Evolutionary conservation across 192 early-diverging fungal species (phyloP).

Genomic region (Coemansia pectinata): DNA sequence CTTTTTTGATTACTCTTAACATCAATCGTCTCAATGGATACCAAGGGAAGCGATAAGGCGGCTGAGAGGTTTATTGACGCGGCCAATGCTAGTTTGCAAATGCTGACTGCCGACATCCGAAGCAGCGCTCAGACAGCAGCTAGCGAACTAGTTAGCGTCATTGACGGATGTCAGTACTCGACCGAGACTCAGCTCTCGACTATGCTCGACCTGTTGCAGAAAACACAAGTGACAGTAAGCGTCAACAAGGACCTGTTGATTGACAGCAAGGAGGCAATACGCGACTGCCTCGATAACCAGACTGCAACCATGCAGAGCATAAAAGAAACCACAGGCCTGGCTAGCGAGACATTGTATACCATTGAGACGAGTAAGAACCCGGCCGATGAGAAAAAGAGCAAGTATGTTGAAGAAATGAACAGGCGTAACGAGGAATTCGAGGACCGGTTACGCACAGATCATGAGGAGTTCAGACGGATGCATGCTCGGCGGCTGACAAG

Average conservation of each 20-base stretch:
- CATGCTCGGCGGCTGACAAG: conserved; percentile 28
- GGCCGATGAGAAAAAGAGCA: background rate
- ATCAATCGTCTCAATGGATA: background rate
- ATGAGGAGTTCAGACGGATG: conserved; percentile 27
- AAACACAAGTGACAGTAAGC: background rate
- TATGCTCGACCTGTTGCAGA: background rate
- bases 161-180: conserved; percentile 10
- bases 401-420: conserved; percentile 8
- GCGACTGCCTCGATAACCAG: background rate
- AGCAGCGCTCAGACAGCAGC: conserved; percentile 8
- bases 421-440: conserved; percentile 20
- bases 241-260: background rate
- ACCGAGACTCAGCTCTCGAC: conserved; percentile 6
- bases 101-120: conserved; percentile 7
- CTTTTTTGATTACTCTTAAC: background rate
- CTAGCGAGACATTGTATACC: background rate
- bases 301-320: background rate
- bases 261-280: background rate
- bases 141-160: conserved; percentile 8
- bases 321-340: background rate
- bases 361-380: background rate
- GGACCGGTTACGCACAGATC: conserved; percentile 14
- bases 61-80: conserved; percentile 11
- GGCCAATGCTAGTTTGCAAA: conserved; percentile 2
- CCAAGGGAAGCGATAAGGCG: background rate